These are phyloP conservation scores for Tetrapisispora arboricola DNA, from an alignment of 805 yeast species.

Conservation along the genomic window DNA sequence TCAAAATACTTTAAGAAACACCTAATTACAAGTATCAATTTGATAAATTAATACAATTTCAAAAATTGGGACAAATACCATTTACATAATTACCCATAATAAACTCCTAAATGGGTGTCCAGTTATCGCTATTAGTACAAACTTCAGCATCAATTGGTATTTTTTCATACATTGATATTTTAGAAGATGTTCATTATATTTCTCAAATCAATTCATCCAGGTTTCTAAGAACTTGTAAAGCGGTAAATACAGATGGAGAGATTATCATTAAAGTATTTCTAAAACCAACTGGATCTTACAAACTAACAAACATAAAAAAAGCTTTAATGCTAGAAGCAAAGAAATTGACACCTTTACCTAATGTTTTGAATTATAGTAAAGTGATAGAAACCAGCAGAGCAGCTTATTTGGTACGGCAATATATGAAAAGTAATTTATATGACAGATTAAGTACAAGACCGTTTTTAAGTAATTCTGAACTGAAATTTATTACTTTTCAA, in stretches of 20 bases:
- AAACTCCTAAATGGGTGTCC: slow-evolving; percentile 93
- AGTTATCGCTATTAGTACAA: slow-evolving; percentile 76
- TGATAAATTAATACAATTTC: no score
- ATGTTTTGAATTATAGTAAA: slow-evolving; percentile 60
- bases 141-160: slow-evolving; percentile 87
- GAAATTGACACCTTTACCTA: slow-evolving; percentile 41
- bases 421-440: slow-evolving; percentile 67
- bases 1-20: no score
- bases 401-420: slow-evolving; percentile 79
- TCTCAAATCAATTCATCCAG: slow-evolving; percentile 70
- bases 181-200: slow-evolving; percentile 64
- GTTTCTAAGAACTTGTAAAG: slow-evolving; percentile 77
- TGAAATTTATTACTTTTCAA: slow-evolving; percentile 78
- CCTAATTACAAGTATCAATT: no score
- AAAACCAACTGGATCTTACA: slow-evolving; percentile 42
- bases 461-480: slow-evolving; percentile 69
- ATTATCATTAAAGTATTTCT: slow-evolving; percentile 74
- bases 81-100: no score
- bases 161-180: slow-evolving; percentile 77
- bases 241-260: slow-evolving; percentile 61
- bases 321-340: slow-evolving; percentile 27
- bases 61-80: no score
- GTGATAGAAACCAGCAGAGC: slow-evolving; percentile 86
- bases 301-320: slow-evolving; percentile 20
- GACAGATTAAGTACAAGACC: slow-evolving; percentile 85